A percentile compares a stretch with the other conserved stretches of the same genome.
Evolutionary conservation across 306 rosid species (phyloP).

Genomic region (Coriaria nepalensis): DNA sequence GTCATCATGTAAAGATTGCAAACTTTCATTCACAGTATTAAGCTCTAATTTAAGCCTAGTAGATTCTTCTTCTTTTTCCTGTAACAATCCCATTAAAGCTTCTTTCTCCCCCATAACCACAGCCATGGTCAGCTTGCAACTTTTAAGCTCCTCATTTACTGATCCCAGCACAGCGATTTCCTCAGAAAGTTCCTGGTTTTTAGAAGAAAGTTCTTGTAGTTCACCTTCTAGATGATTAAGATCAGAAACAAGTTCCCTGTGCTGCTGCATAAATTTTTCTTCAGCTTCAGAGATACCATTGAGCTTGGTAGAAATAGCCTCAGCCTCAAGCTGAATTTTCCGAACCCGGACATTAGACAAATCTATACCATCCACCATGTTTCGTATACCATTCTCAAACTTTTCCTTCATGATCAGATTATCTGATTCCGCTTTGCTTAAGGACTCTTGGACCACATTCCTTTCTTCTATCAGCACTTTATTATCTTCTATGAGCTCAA

Average conservation of each 20-base stretch:
- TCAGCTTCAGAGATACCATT: slow-evolving; percentile 41
- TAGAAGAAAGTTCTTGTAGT: slow-evolving; percentile 54
- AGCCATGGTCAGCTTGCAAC: slow-evolving; percentile 37
- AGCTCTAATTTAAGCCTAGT: slow-evolving; percentile 40
- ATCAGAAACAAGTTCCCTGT: slow-evolving; percentile 40
- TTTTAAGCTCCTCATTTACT: slow-evolving; percentile 37
- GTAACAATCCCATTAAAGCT: slow-evolving; percentile 35
- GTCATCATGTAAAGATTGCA: slow-evolving; percentile 31
- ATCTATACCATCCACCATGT: slow-evolving; percentile 33
- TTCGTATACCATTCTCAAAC: slow-evolving; percentile 34
- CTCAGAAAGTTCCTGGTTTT: slow-evolving; percentile 45
- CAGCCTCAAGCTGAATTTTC: slow-evolving; percentile 55
- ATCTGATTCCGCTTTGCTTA: slow-evolving; percentile 39
- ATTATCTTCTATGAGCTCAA: slow-evolving; percentile 57
- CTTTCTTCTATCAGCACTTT: slow-evolving; percentile 34
- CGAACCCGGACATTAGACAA: slow-evolving; percentile 42
- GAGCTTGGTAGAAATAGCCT: slow-evolving; percentile 41
- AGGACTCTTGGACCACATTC: slow-evolving; percentile 38
- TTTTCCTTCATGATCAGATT: slow-evolving; percentile 43
- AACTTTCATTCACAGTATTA: slow-evolving; percentile 31
- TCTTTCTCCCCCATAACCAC: slow-evolving; percentile 43
- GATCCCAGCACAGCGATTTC: slow-evolving; percentile 38
- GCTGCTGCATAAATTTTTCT: slow-evolving; percentile 43
- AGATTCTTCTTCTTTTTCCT: slow-evolving; percentile 46
- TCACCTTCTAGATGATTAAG: slow-evolving; percentile 53